Evolutionary conservation across 2,329 filamentous ascomycete genomes (phyloP).

Genomic region (Mollisia scopiformis): DNA sequence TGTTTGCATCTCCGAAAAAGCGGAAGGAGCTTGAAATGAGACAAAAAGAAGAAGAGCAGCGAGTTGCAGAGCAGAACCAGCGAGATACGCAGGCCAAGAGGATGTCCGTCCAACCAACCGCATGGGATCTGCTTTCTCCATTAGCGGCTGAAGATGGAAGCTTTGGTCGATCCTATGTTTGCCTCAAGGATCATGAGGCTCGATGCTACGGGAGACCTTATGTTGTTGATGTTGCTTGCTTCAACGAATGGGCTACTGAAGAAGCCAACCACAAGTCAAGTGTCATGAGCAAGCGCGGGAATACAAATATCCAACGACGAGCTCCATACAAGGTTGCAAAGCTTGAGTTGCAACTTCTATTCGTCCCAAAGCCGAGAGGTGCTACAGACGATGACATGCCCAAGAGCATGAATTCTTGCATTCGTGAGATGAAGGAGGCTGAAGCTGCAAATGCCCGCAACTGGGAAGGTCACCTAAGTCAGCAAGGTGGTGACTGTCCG

Average conservation of each 20-base stretch:
- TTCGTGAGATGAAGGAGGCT: conserved; percentile 89
- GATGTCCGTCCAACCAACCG: conserved; percentile 65
- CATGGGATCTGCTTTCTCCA: conserved; percentile 86
- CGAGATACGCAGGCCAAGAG: conserved; percentile 67
- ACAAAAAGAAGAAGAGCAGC: conserved; percentile 81
- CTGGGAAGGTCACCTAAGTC: conserved; percentile 89
- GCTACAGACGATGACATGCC: conserved; percentile 94
- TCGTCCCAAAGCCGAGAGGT: conserved; percentile 89
- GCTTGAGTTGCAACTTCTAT: conserved; percentile 89
- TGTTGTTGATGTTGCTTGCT: conserved; percentile 87
- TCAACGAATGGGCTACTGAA: conserved; percentile 98
- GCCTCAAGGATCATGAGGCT: conserved; percentile 88
- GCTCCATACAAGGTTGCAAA: conserved; percentile 98
- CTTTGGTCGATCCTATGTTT: conserved; percentile 92
- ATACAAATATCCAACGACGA: conserved; percentile 70
- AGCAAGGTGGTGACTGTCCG: conserved; percentile 96
- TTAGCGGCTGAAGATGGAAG: conserved; percentile 89
- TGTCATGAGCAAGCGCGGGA: conserved; percentile 90
- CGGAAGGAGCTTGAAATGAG: conserved; percentile 90
- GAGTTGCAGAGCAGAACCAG: conserved; percentile 61
- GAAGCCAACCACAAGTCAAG: conserved; percentile 78
- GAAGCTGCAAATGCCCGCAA: conserved; percentile 77
- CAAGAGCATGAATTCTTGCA: conserved; percentile 97
- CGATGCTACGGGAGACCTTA: conserved; percentile 87
- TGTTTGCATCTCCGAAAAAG: conserved; percentile 95